A percentile compares a stretch with the other conserved stretches of the same genome.
Conservation (phyloP, 2,329 filamentous ascomycete genomes). For the Phoma herbarum region DNA sequence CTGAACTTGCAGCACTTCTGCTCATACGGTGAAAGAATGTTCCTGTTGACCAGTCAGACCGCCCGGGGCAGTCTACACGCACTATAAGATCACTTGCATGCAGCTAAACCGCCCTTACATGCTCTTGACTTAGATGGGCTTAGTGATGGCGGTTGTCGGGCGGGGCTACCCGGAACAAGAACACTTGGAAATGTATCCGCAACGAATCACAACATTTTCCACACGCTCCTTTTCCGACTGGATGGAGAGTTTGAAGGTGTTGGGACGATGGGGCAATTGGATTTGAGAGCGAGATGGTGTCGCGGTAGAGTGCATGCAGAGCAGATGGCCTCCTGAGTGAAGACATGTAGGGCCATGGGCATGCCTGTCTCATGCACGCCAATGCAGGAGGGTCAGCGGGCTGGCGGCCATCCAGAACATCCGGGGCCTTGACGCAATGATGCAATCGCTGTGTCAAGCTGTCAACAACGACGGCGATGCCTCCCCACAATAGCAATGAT, state of each 20-base stretch:
- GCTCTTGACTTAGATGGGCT: slow-evolving; percentile 10
- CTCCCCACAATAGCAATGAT: slow-evolving; percentile 16
- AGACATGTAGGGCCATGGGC: slow-evolving; percentile 5
- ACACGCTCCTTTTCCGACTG: slow-evolving; percentile 8
- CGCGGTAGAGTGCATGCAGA: neutral
- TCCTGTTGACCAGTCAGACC: slow-evolving; percentile 21
- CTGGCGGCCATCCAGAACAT: slow-evolving; percentile 10
- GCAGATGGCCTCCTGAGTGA: neutral
- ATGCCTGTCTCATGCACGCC: slow-evolving; percentile 5
- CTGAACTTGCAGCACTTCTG: neutral
- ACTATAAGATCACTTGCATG: slow-evolving; percentile 35
- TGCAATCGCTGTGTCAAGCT: slow-evolving; percentile 15
- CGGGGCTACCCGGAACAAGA: slow-evolving; percentile 34
- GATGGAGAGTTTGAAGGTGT: slow-evolving; percentile 6
- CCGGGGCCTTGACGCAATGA: slow-evolving; percentile 3
- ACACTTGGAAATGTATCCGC: slow-evolving; percentile 17
- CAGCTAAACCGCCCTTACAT: slow-evolving; percentile 28
- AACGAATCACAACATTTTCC: slow-evolving; percentile 21
- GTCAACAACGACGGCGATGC: slow-evolving; percentile 13
- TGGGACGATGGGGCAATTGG: neutral
- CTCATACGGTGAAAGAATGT: slow-evolving; percentile 8
- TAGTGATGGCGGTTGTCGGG: slow-evolving; percentile 28
- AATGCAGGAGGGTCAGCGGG: slow-evolving; percentile 2
- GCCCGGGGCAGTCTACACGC: slow-evolving; percentile 13
- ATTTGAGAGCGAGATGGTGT: neutral